Conservation (phyloP, 2,329 filamentous ascomycete genomes). For the Celoporthe dispersa region DNA sequence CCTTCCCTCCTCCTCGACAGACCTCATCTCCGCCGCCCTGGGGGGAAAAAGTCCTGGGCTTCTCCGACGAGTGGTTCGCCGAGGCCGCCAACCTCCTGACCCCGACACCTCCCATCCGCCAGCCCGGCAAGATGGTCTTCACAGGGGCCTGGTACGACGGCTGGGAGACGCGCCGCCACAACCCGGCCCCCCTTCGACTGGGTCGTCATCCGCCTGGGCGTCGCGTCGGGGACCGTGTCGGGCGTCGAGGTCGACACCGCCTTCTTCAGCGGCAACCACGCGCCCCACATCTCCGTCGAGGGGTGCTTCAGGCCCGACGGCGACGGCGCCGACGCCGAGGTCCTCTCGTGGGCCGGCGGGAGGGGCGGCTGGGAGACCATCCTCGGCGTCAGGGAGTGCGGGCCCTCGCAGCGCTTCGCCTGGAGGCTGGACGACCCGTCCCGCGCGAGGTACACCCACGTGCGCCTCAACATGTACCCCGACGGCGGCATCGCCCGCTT, state of each 20-base stretch:
- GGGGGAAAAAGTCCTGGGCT: conserved; percentile 68
- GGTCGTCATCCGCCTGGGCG: conserved; percentile 68
- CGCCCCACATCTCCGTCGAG: conserved; percentile 77
- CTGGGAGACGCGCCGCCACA: conserved; percentile 72
- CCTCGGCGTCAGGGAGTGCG: conserved; percentile 70
- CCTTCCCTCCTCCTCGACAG: conserved; percentile 9
- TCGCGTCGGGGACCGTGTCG: conserved; percentile 71
- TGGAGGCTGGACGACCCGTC: conserved; percentile 69
- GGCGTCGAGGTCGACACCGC: conserved; percentile 82
- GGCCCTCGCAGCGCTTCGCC: conserved; percentile 72
- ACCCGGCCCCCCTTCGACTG: conserved; percentile 68
- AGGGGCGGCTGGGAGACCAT: conserved; percentile 74
- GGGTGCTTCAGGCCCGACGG: conserved; percentile 64
- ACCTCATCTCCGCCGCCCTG: conserved; percentile 28
- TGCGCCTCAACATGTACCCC: conserved; percentile 82
- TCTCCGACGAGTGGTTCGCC: conserved; percentile 72
- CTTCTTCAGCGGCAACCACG: conserved; percentile 83
- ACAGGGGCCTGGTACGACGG: conserved; percentile 74
- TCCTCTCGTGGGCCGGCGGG: conserved; percentile 63
- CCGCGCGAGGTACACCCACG: conserved; percentile 71
- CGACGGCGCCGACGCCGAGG: conserved; percentile 61
- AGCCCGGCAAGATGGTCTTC: conserved; percentile 70
- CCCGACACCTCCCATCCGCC: conserved; percentile 64
- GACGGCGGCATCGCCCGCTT: conserved; percentile 85
- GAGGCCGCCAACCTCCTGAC: conserved; percentile 67